Conservation (phyloP, 176 grass and related monocot species). For the Secale cereale region DNA sequence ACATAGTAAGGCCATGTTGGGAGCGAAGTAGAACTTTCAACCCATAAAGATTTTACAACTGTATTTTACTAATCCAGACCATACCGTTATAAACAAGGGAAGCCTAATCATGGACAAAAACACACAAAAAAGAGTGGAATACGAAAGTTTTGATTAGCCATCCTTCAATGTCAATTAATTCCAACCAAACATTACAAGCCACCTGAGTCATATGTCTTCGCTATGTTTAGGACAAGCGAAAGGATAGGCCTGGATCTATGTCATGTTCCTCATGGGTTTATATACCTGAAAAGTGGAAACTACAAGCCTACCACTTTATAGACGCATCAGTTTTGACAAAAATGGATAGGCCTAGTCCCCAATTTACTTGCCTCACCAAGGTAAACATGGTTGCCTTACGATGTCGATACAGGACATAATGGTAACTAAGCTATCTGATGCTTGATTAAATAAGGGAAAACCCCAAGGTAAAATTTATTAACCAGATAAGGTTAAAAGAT, state of each 20-base stretch:
- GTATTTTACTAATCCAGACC: background rate
- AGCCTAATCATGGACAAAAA: background rate
- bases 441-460: too few relatives aligned
- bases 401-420: background rate
- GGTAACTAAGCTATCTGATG: too few relatives aligned
- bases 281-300: conserved; percentile 1
- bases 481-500: too few relatives aligned
- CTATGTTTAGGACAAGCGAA: background rate
- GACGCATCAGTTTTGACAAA: background rate
- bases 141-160: conserved; percentile 2
- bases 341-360: background rate
- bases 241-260: background rate
- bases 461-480: too few relatives aligned
- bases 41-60: background rate
- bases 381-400: background rate
- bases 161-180: conserved; percentile 6
- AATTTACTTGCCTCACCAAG: background rate
- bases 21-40: background rate
- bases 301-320: background rate
- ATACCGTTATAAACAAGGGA: background rate
- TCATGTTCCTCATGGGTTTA: background rate
- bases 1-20: background rate
- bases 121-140: background rate
- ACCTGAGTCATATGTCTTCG: background rate
- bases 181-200: background rate